These are phyloP conservation scores for Mycosphaerella sp. DNA, from an alignment of 2,329 filamentous ascomycete genomes.

Conservation along the genomic window DNA sequence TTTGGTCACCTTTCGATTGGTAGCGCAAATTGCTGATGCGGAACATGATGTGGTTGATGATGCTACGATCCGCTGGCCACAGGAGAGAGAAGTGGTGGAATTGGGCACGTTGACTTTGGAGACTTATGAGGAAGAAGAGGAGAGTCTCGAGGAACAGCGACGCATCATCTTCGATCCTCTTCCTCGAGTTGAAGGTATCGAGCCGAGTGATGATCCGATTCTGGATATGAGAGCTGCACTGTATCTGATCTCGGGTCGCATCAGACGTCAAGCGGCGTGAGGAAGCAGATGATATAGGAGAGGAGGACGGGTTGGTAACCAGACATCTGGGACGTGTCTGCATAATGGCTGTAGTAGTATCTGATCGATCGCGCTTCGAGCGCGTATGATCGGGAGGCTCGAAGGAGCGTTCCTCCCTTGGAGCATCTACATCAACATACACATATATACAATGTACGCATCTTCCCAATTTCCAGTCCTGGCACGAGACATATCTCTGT, in stretches of 20 bases:
- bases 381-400: too few species aligned
- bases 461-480: too few species aligned
- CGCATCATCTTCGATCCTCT: slow-evolving; percentile 54
- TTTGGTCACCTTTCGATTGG: slow-evolving; percentile 43
- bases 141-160: slow-evolving; percentile 44
- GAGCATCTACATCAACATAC: too few species aligned
- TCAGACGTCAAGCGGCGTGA: slow-evolving; percentile 47
- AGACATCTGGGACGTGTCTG: too few species aligned
- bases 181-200: slow-evolving; percentile 50
- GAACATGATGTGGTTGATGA: slow-evolving; percentile 44
- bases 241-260: slow-evolving; percentile 51
- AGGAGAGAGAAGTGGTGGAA: slow-evolving; percentile 45
- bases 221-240: slow-evolving; percentile 51
- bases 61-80: slow-evolving; percentile 50
- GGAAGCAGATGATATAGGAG: slow-evolving; percentile 51
- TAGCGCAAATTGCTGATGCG: slow-evolving; percentile 47
- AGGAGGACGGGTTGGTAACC: slow-evolving; percentile 60
- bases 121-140: slow-evolving; percentile 29
- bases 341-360: too few species aligned
- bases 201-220: slow-evolving; percentile 50
- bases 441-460: too few species aligned
- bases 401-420: too few species aligned
- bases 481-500: too few species aligned
- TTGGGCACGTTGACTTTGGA: slow-evolving; percentile 47
- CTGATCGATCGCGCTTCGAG: too few species aligned